Evolutionary conservation across 208 protist species (phyloP), one percentile per base, ranked within the genome.

Genomic region (Trypanosoma cruzi): DNA sequence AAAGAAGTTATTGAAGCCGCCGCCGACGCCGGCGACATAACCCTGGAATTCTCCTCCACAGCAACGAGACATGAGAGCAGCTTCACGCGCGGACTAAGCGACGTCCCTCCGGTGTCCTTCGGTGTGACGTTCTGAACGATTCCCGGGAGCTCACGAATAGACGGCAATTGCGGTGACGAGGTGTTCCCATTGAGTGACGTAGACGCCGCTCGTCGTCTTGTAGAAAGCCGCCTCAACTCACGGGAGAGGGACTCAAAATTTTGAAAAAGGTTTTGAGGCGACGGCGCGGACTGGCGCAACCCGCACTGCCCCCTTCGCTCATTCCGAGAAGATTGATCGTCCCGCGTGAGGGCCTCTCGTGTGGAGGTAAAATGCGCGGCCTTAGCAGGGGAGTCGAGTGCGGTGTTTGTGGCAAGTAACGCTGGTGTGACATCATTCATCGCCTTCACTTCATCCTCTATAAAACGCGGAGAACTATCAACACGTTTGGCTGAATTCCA

Each of bases 161-260:
- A 2, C 53, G 53, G 53, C 53, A 57, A 36, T 26, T 58, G 31
- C 53, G 4, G 55, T 0, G 0, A 31, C 34, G 48, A 18, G 5
- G 24, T 22, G 1, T 20, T 20, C 52, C 10, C 7, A n/a, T 26
- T 18, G 1, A 31, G 2, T 36, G 26, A 14, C 53, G 28, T 2
- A 7, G 26, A 28, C 29, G 16, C 26, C 53, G 22, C 1, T 28
- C 46, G 29, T 44, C 55, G 60, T 18, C 52, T 28, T 32, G 56
- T 50, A 31, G 14, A 64, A 42, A 71, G 26, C 7, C 13, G 28
- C 53, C 66, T 26, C 0, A 73, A 36, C 61, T 85, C 68, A 7
- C 56, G 64, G 49, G 71, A 71, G n/a, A 85, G 68, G 20, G 29
- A 34, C 28, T 78, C 58, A 18, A 81, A 57, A 7, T 71, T 67